These are phyloP conservation scores for Pseudodiploospora longispora DNA, from an alignment of 2,329 filamentous ascomycete genomes.

Conservation along the genomic window DNA sequence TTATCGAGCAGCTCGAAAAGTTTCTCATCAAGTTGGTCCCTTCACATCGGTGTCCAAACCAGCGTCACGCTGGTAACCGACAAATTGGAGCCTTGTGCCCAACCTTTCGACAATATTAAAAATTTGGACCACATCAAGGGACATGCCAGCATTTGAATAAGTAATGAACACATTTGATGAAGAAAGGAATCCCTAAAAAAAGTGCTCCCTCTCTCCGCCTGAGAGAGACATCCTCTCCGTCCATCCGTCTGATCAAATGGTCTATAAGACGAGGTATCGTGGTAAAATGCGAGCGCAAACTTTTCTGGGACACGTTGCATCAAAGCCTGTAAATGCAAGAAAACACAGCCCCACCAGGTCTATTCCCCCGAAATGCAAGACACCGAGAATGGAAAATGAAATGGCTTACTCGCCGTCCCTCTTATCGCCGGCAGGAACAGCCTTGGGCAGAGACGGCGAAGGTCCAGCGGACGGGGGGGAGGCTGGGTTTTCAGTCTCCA, in stretches of 20 bases:
- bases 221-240: constrained; percentile 18
- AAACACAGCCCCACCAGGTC: constrained; percentile 38
- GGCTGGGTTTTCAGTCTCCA: constrained; percentile 55
- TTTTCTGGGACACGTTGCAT: constrained; percentile 38
- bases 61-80: background rate
- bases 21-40: too few relatives aligned
- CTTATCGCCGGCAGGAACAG: constrained; percentile 48
- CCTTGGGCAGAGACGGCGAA: constrained; percentile 59
- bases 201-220: constrained; percentile 21
- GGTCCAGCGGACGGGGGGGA: constrained; percentile 63
- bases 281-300: constrained; percentile 36
- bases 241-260: constrained; percentile 26
- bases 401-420: constrained; percentile 38
- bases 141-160: constrained; percentile 16
- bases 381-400: constrained; percentile 25
- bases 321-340: constrained; percentile 43
- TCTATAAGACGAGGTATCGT: constrained; percentile 46
- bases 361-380: constrained; percentile 43
- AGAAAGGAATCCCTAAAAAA: constrained; percentile 14
- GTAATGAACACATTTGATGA: constrained; percentile 22
- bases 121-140: constrained; percentile 18
- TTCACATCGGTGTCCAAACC: too few relatives aligned
- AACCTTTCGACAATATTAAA: constrained; percentile 18
- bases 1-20: too few relatives aligned
- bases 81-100: constrained; percentile 1